Percentiles rank a stretch among this genome's conserved stretches.
These are phyloP conservation scores for Kodamaea ohmeri DNA, from an alignment of 1,139 yeast genomes.

Conservation along the genomic window DNA sequence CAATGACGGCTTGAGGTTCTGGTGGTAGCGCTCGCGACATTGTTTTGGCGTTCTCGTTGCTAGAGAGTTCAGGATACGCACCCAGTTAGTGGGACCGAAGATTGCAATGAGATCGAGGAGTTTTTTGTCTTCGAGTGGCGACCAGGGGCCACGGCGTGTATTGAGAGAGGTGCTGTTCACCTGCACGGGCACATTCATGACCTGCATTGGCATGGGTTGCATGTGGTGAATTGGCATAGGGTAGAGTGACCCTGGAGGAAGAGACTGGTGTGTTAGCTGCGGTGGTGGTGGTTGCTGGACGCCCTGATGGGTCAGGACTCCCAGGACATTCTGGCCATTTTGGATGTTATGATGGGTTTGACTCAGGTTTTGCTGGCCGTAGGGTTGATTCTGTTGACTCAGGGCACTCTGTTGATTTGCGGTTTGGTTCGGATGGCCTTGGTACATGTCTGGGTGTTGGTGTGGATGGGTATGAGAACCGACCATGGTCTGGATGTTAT, in stretches of 20 bases:
- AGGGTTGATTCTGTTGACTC: slow-evolving; percentile 1
- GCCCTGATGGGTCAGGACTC: not conserved
- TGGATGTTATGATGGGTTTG: slow-evolving; percentile 1
- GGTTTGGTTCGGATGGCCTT: not conserved
- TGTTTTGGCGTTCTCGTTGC: slow-evolving; percentile 87
- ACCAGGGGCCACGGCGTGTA: slow-evolving; percentile 76
- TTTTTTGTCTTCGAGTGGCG: slow-evolving; percentile 76
- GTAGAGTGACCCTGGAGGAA: not conserved
- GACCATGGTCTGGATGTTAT: slow-evolving; percentile 12
- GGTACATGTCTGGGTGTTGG: slow-evolving; percentile 6
- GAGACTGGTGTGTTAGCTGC: not conserved
- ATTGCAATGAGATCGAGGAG: slow-evolving; percentile 65
- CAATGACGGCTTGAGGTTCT: slow-evolving; percentile 80
- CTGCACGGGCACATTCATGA: slow-evolving; percentile 11
- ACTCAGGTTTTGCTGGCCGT: not conserved
- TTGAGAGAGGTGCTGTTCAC: slow-evolving; percentile 9
- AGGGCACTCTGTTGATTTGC: not conserved
- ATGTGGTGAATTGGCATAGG: slow-evolving; percentile 5
- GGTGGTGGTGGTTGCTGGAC: not conserved
- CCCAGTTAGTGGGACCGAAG: slow-evolving; percentile 92
- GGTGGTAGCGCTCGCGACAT: slow-evolving; percentile 90
- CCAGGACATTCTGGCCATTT: slow-evolving; percentile 2
- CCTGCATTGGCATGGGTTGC: slow-evolving; percentile 7
- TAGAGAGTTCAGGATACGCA: slow-evolving; percentile 69
- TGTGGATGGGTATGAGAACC: slow-evolving; percentile 7